Conservation (phyloP, 257 asterid species). For the Voacanga thouarsii region DNA sequence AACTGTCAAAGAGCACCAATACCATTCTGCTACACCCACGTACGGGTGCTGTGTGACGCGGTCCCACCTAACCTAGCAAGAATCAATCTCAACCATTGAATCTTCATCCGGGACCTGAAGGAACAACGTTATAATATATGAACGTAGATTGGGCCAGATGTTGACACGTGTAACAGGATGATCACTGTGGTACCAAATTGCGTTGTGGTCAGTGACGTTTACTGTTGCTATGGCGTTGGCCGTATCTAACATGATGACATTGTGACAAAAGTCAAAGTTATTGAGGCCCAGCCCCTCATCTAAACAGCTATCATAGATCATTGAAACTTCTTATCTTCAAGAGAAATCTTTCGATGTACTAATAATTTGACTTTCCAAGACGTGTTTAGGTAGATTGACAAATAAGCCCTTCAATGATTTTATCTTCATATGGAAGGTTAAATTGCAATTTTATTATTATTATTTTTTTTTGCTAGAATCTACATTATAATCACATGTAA, state of each 20-base stretch:
- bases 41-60: background rate
- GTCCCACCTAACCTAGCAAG: background rate
- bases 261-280: background rate
- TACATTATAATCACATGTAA: too few relatives aligned
- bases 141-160: background rate
- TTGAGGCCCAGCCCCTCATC: too few relatives aligned
- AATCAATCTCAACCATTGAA: constrained; percentile 10
- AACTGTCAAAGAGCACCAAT: background rate
- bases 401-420: background rate
- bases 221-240: background rate
- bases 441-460: too few relatives aligned
- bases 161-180: background rate
- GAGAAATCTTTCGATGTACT: background rate
- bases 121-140: background rate
- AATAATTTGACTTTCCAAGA: background rate
- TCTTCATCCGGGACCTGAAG: background rate
- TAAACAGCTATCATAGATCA: too few relatives aligned
- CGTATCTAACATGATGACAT: too few relatives aligned
- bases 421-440: too few relatives aligned
- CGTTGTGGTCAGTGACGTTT: constrained; percentile 21
- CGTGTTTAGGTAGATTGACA: background rate
- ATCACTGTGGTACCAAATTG: background rate
- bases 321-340: background rate
- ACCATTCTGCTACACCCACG: background rate
- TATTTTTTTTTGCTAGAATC: too few relatives aligned